Conservation (phyloP, 2,329 filamentous ascomycete species). For the Claviceps sp. region DNA sequence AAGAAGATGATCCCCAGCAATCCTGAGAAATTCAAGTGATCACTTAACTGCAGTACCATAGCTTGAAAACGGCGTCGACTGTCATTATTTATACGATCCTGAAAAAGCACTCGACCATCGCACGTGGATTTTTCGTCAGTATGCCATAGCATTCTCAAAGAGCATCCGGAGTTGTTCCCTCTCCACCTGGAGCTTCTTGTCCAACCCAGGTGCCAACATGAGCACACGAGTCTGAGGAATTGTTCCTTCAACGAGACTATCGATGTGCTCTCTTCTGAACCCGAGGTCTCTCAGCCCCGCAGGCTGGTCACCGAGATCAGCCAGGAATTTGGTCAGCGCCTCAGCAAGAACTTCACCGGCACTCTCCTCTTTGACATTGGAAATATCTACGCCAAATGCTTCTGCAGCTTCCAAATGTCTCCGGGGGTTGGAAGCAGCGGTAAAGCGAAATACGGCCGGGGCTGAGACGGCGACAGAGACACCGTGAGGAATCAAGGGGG, state of each 20-base stretch:
- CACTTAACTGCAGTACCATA: constrained; percentile 2
- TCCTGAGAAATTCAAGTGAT: constrained; percentile 33
- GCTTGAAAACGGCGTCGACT: not conserved
- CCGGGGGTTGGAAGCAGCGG: constrained; percentile 79
- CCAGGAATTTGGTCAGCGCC: constrained; percentile 68
- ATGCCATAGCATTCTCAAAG: constrained; percentile 47
- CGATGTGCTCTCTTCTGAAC: constrained; percentile 62
- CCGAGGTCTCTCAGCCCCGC: constrained; percentile 72
- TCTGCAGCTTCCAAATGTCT: constrained; percentile 83
- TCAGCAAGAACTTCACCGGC: constrained; percentile 82
- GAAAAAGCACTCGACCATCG: not conserved
- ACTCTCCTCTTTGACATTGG: constrained; percentile 74
- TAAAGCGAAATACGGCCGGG: constrained; percentile 89
- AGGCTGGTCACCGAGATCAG: constrained; percentile 79
- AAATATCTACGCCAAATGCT: constrained; percentile 79
- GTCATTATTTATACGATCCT: not conserved
- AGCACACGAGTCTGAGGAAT: constrained; percentile 83
- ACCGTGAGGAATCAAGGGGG: constrained; percentile 84
- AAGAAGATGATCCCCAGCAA: constrained; percentile 54
- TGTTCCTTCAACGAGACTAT: constrained; percentile 81
- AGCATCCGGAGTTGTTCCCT: constrained; percentile 56
- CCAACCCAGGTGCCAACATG: constrained; percentile 77
- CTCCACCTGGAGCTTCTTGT: constrained; percentile 54
- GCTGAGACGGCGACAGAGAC: constrained; percentile 91
- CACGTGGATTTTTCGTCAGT: constrained; percentile 11